A percentile compares a stretch with the other conserved stretches of the same genome.
Conservation (phyloP, 129 eudicot species). For the Calendula officinalis region DNA sequence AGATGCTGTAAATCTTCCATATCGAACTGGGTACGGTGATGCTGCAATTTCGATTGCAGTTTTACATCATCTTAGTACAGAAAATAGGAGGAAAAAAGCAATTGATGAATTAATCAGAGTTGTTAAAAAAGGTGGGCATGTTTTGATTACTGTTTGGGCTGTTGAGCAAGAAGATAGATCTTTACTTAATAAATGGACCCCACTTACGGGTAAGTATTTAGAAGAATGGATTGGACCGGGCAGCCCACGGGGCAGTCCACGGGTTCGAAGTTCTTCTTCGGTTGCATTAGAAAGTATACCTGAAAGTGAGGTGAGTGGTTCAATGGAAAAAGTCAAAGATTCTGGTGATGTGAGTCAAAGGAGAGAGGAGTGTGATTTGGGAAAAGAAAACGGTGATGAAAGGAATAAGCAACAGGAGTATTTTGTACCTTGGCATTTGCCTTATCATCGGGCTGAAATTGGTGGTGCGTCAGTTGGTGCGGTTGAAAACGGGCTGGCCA, state of each 20-base stretch:
- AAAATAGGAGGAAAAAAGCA: slow-evolving; percentile 74
- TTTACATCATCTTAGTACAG: slow-evolving; percentile 89
- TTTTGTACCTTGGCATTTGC: slow-evolving; percentile 98
- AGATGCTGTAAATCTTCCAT: slow-evolving; percentile 91
- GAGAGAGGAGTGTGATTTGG: slow-evolving; percentile 15
- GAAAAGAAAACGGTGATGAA: slow-evolving; percentile 11
- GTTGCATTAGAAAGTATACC: slow-evolving; percentile 68
- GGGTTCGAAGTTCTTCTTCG: slow-evolving; percentile 38
- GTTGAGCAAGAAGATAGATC: slow-evolving; percentile 84
- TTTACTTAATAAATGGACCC: slow-evolving; percentile 84
- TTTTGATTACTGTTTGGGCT: slow-evolving; percentile 96
- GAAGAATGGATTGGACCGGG: slow-evolving; percentile 96
- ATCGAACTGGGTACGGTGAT: slow-evolving; percentile 73
- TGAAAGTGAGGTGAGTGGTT: slow-evolving; percentile 52
- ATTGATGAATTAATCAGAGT: slow-evolving; percentile 75
- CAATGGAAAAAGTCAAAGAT: slow-evolving; percentile 27
- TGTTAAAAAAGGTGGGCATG: slow-evolving; percentile 72
- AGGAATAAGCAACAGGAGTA: slow-evolving; percentile 67
- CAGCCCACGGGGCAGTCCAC: slow-evolving; percentile 41
- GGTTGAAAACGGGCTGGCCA: slow-evolving; percentile 73
- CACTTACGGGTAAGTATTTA: slow-evolving; percentile 63
- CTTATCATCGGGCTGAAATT: slow-evolving; percentile 92
- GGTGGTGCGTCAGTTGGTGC: slow-evolving; percentile 81
- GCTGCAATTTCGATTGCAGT: slow-evolving; percentile 96
- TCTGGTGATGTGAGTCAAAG: slow-evolving; percentile 12